Evolutionary conservation across 2,329 filamentous ascomycete genomes (phyloP).

Genomic region (Colletotrichum acutatum): DNA sequence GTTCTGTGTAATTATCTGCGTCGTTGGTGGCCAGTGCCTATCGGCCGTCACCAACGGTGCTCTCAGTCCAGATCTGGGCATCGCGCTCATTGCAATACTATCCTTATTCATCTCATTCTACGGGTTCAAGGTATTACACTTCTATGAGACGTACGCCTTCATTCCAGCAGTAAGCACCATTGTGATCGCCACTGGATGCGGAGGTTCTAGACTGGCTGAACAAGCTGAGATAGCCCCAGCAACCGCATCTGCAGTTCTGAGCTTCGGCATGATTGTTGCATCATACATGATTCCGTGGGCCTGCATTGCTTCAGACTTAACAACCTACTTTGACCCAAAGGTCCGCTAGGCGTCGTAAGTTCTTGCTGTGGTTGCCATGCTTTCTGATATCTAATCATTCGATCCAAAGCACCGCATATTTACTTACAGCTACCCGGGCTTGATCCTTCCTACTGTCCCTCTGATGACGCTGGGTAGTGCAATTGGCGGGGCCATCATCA

Average conservation of each 20-base stretch:
- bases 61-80: constrained; percentile 65
- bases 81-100: constrained; percentile 68
- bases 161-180: constrained; percentile 66
- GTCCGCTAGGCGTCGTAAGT: constrained; percentile 56
- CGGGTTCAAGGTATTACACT: constrained; percentile 67
- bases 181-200: constrained; percentile 64
- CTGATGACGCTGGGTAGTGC: constrained; percentile 73
- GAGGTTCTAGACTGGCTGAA: constrained; percentile 58
- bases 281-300: constrained; percentile 73
- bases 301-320: constrained; percentile 67
- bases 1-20: constrained; percentile 71
- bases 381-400: not conserved
- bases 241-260: constrained; percentile 58
- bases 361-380: not conserved
- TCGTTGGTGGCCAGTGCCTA: constrained; percentile 70
- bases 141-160: constrained; percentile 68
- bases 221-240: constrained; percentile 54
- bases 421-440: constrained; percentile 66
- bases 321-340: constrained; percentile 68
- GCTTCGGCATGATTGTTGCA: constrained; percentile 70
- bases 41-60: constrained; percentile 61
- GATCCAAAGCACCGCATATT: constrained; percentile 55
- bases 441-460: constrained; percentile 64
- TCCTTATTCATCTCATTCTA: constrained; percentile 71
- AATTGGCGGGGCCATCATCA: constrained; percentile 69